Evolutionary conservation across 495 filamentous ascomycete species (phyloP), one percentile per base, ranked within the genome.

Genomic region (Penicillium bovifimosum): DNA sequence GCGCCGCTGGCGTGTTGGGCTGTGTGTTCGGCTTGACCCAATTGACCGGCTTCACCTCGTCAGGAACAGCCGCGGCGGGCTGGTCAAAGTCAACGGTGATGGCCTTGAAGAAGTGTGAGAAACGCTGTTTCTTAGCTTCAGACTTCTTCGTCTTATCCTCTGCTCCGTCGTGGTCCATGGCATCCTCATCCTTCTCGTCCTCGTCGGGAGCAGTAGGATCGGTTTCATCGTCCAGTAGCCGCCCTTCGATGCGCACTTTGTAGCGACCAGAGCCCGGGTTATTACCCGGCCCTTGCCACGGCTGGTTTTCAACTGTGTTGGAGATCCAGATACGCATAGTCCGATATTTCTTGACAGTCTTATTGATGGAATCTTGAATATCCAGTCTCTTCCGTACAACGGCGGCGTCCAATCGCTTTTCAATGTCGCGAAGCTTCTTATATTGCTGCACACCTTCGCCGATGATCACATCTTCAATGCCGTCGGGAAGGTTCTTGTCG

Each of bases 71-170:
- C 29, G 62, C 75, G 58, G 58, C 77, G 31, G 58, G 65, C 41
- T 82, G 83, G 53, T 96, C 89, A 54, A 95, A 92, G 49, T 97
- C 91, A 34, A 96, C 78, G 2, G 81, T 88, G 61, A 99, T 85
- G 7, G 83, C 77, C 67, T 95, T 95, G 82, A 99, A 96, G 72
- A 96, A 99, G 59, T 96, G 87, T 24, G 93, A 96, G 68, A 98
- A 85, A 49, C 86, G 81, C 41, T 76, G 63, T 49, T 66, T 72
- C 51, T 73, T 81, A 38, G 71, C 27, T 42, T 53, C 67, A 65
- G 63, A 31, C 55, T 69, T 79, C 68, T 72, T 73, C 24, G 65
- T 53, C 10, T 63, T 56, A 9, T 63, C 62, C 13, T 53, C 65
- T 1, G 55, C 45, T 36, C 69, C 75, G 56, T 82, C 83, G 36